Base-by-base conservation (phyloP, 768 basidiomycete genomes). In the Cubamyces lactineus region DNA sequence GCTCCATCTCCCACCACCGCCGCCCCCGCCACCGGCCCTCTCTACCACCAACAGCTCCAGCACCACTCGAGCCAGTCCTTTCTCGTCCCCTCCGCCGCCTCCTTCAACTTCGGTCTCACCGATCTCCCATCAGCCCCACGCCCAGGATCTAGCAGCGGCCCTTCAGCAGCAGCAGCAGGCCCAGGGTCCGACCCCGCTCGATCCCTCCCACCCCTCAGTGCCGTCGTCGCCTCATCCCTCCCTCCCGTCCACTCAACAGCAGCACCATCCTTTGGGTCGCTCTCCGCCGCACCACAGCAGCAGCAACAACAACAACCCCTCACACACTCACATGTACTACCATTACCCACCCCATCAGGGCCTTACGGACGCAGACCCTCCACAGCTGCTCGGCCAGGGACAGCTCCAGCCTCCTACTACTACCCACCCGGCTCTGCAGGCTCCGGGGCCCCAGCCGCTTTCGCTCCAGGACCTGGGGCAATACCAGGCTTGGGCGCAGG, bases 221-320 rank as follows among this genome's bases (percentile, higher is more conserved):
- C 85, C 76, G 81, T 90, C 86, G 81, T 91, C 88, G 81, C 87
- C 87, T 79, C 85, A 72, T 79, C 86, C 73, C 78, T 87, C 85
- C 61, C 69, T 64, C 53, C 67, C 66, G 38, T 61, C 68, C 80
- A 78, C 69, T 76, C 75, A 62, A 13, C 67, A 51, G 73, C 71
- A 71, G 63, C 70, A 74, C 63, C 73, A 72, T 70, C 71, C 77
- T 75, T 47, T 72, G 66, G 62, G 34, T 55, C 67, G 81, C 77
- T 69, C 80, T 64, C 70, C 70, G 60, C 72, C 73, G 62, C 78
- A 30, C 64, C 45, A 73, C n/a, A n/a, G n/a, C 72, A 74, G 62
- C 72, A 75, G 63, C 79, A 74, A 58, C 76, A 65, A 23, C 67
- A 57, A 73, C 74, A 72, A 52, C 66, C 68, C 41, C 61, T 69